Evolutionary conservation across 257 asterid species (phyloP), one percentile per base, ranked within the genome.

Genomic region (Mitragyna speciosa): DNA sequence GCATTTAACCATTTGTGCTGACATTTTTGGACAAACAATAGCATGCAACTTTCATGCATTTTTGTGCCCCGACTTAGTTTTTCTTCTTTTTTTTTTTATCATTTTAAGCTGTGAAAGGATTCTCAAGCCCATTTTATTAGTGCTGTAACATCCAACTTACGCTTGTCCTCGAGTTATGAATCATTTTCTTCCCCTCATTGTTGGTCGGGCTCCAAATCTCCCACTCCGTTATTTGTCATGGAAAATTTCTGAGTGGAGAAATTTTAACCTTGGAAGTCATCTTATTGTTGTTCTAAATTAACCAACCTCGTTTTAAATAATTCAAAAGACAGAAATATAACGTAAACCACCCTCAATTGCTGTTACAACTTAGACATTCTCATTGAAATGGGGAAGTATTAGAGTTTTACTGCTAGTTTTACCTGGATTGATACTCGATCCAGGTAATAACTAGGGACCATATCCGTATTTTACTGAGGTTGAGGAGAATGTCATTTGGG

Each of bases 1-100:
- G 73, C 58, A 73, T 30, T 81, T 75, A 68, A 70, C 75, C 73
- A n/a, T 81, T 56, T 81, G 84, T 81, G 61, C 41, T 20, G 68
- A 52, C 36, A 70, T 70, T 58, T 81, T 0, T 49, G 73, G 81
- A 59, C 84, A 70, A 61, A 81, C 81, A 70, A 52, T 54, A 68
- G 41, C 63, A 81, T 69, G 72, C 67, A 72, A 17, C 31, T 58
- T 58, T 15, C 72, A 56, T 58, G 30, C 73, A 56, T 67, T 33
- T 43, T 71, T 75, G 45, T 64, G 70, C 28, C 77, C 26, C 15
- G 6, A 1, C 45, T 9, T 0, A 47, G 4, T 20, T n/a, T 49
- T 7, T 22, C 11, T 4, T 19, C 33, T 24, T 41, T 78, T n/a
- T n/a, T n/a, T n/a, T n/a, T n/a, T n/a, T n/a, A n/a, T 48, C 0